Evolutionary conservation across 1,139 yeast species (phyloP).

Genomic region (Candida glucosophila): DNA sequence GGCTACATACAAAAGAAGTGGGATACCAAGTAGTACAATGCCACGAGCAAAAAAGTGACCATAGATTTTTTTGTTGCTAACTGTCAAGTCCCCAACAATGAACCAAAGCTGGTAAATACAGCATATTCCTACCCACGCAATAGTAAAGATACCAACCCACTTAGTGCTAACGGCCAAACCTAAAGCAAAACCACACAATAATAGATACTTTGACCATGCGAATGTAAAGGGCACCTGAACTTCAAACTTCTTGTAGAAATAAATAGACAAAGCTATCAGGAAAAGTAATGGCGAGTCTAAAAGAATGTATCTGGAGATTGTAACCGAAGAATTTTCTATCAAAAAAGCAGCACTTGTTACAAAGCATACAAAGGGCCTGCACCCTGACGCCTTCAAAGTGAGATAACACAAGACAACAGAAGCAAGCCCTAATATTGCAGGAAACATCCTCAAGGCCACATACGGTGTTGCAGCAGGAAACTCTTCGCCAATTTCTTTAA

Average conservation of each 20-base stretch:
- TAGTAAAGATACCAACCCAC: constrained; percentile 95
- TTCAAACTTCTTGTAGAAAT: constrained; percentile 75
- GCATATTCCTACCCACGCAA: constrained; percentile 81
- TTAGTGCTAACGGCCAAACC: constrained; percentile 87
- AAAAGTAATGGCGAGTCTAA: constrained; percentile 87
- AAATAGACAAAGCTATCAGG: constrained; percentile 82
- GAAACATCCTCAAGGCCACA: constrained; percentile 75
- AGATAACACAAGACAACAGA: constrained; percentile 71
- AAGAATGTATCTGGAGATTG: constrained; percentile 84
- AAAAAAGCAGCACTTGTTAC: constrained; percentile 59
- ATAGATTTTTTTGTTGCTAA: constrained; percentile 41
- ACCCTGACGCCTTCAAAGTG: constrained; percentile 82
- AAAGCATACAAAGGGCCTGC: constrained; percentile 67
- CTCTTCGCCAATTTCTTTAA: constrained; percentile 60
- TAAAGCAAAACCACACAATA: constrained; percentile 70
- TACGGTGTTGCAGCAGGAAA: constrained; percentile 62
- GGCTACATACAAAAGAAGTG: constrained; percentile 54
- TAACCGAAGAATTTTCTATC: constrained; percentile 78
- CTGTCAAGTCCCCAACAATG: constrained; percentile 72
- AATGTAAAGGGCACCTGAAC: constrained; percentile 62
- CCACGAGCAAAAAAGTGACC: constrained; percentile 54
- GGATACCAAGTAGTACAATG: constrained; percentile 56
- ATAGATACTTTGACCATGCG: constrained; percentile 62
- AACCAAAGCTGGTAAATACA: constrained; percentile 82
- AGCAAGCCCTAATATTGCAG: constrained; percentile 75